Evolutionary conservation across 2,329 filamentous ascomycete species (phyloP), one percentile per base, ranked within the genome.

Genomic region (Teratosphaeriaceae sp.): DNA sequence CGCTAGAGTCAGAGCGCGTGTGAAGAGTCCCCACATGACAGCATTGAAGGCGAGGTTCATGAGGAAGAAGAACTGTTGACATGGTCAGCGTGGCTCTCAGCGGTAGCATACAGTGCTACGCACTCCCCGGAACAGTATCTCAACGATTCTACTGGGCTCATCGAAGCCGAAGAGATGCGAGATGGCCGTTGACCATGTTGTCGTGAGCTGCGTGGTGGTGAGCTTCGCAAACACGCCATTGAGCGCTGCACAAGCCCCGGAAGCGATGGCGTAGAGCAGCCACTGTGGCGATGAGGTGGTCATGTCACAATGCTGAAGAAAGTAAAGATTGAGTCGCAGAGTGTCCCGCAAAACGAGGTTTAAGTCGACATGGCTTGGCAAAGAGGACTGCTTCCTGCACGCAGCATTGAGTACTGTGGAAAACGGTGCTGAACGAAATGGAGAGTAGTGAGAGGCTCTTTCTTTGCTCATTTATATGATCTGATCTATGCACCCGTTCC

Each of bases 201-300:
- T 68, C 16, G 79, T 82, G 46, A 80, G 68, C 34, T 73, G 64
- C 9, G 78, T 80, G 13, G 79, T 82, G 46, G 78, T 82, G 82
- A 92, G 69, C 66, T 90, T 92, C 1, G 86, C 86, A 69, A 90
- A 88, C 4, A 86, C 81, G 46, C 85, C 85, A 55, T 92, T 92
- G 53, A 85, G 82, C 18, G 85, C 84, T 23, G 86, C 86, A 57
- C 84, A 89, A 41, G 77, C 80, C 48, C 86, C 86, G 58, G 83
- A 87, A 38, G 82, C 78, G 31, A 89, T 62, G 31, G 86, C 84
- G 49, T 84, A 75, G 39, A 82, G 66, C 48, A 90, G 74, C 71
- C 71, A 74, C 55, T 64, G 55, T 4, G 57, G 27, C 13, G 22
- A 23, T 3, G 37, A 11, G n/a, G 23, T 7, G 15, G 21, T 7